Percentiles rank a stretch among this genome's conserved stretches.
Evolutionary conservation across 2,329 filamentous ascomycete species (phyloP).

Genomic region (Aspergillus sp.): DNA sequence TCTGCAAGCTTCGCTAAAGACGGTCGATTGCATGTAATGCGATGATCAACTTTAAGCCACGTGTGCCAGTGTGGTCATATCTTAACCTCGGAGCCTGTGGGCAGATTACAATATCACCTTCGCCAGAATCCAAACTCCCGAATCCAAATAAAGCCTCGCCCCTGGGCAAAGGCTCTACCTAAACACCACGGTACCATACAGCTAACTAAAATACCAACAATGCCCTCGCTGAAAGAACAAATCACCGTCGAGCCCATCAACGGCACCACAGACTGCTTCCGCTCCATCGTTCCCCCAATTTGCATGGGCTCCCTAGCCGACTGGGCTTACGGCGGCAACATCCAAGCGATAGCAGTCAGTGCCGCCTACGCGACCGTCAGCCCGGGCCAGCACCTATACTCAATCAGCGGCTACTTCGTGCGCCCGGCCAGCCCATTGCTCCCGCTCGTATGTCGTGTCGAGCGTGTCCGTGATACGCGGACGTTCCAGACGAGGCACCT

Average conservation of each 20-base stretch:
- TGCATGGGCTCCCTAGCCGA: constrained; percentile 4
- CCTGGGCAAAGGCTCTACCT: not conserved
- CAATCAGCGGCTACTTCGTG: not conserved
- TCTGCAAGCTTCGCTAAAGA: not conserved
- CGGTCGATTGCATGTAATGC: not conserved
- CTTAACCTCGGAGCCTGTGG: not conserved
- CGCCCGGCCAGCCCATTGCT: not conserved
- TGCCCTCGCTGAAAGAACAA: not conserved
- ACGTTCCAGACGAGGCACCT: not conserved
- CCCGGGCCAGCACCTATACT: not conserved
- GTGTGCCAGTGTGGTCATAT: not conserved
- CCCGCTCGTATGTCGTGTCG: not conserved
- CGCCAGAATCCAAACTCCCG: no score
- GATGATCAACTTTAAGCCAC: no score
- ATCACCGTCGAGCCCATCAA: not conserved
- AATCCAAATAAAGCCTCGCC: not conserved
- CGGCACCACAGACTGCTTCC: not conserved
- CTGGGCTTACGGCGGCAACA: constrained; percentile 7
- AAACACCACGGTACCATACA: not conserved
- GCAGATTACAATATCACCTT: not conserved
- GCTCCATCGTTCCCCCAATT: not conserved
- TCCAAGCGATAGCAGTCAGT: constrained; percentile 1
- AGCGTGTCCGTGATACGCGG: not conserved
- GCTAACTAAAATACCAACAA: not conserved
- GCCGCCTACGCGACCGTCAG: constrained; percentile 1